Conservation (phyloP, 192 early-diverging fungal genomes). For the Entomortierella lignicola region DNA sequence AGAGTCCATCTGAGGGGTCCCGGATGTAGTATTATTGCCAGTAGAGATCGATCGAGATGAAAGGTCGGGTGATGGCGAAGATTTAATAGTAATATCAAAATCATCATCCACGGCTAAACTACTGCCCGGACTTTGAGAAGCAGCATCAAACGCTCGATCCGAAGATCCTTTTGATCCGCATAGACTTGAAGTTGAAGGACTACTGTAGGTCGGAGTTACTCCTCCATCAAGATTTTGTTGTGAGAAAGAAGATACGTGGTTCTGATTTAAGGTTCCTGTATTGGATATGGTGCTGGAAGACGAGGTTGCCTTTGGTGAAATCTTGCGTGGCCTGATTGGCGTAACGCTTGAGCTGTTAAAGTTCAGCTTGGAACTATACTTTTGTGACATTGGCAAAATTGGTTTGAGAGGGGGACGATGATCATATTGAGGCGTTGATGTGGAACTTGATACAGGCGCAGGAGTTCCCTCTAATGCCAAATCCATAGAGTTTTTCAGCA, state of each 20-base stretch:
- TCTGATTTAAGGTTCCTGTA: neutral
- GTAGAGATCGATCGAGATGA: conserved; percentile 18
- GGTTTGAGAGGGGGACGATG: conserved; percentile 46
- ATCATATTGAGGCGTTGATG: conserved; percentile 17
- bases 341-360: conserved; percentile 22
- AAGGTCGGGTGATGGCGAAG: conserved; percentile 36
- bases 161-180: neutral
- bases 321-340: conserved; percentile 41
- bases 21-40: neutral
- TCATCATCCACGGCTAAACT: conserved; percentile 24
- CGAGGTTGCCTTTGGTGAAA: conserved; percentile 28
- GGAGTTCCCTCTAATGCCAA: conserved; percentile 1
- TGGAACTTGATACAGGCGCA: neutral
- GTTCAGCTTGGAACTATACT: conserved; percentile 29
- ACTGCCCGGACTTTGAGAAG: conserved; percentile 4
- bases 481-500: conserved; percentile 41
- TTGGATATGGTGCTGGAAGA: conserved; percentile 4
- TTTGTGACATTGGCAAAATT: conserved; percentile 51
- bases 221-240: neutral
- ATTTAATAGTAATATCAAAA: conserved; percentile 29
- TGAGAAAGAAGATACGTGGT: neutral
- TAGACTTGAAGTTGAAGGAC: neutral
- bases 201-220: neutral
- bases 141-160: neutral
- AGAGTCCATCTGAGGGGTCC: neutral